Base-by-base conservation (phyloP, 2,329 filamentous ascomycete species). In the Nothophoma quercina region DNA sequence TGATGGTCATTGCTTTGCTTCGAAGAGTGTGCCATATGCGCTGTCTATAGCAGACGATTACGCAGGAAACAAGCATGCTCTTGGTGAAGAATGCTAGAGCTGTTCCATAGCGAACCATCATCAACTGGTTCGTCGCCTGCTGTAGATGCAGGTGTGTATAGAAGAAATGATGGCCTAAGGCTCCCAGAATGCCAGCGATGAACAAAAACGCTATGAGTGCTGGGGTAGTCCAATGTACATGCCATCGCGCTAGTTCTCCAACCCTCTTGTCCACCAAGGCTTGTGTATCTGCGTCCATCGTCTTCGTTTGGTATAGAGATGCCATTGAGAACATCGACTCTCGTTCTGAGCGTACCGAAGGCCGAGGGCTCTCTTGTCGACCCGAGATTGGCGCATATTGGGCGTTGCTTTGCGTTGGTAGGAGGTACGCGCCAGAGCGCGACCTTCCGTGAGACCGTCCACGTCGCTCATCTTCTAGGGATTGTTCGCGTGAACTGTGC, bases 61-160 rank as follows among this genome's bases (percentile, higher is more conserved):
- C 65, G 3, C 60, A 59, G 6, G 69, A 71, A 7, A 74, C 72
- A 33, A 75, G 59, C 21, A 65, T 72, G 26, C 68, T 68, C 51
- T 74, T 75, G 1, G 70, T 67, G 26, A 74, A 75, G 47, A 73
- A 75, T 4, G 71, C 72, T 50, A 75, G 41, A 1, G 71, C 72
- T 7, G 71, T 75, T 7, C 73, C 73, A 18, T 71, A 71, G 18
- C 73, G 55, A 3, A 73, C 63, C 67, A 70, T 74, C 32, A 34
- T 63, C 34, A 75, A 47, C 35, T 75, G 73, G 21, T 70, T 49
- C 18, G 56, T 57, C 0, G 71, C 67, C 6, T 63, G 60, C 29
- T 65, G 42, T 15, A 72, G 71, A 34, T 73, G 55, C 34, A 75
- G 54, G 15, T 56, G 55, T 4, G 22, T 29, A 41, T 75, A 75